These are phyloP conservation scores for Datura wrightii DNA, from an alignment of 257 asterid species.

Conservation along the genomic window DNA sequence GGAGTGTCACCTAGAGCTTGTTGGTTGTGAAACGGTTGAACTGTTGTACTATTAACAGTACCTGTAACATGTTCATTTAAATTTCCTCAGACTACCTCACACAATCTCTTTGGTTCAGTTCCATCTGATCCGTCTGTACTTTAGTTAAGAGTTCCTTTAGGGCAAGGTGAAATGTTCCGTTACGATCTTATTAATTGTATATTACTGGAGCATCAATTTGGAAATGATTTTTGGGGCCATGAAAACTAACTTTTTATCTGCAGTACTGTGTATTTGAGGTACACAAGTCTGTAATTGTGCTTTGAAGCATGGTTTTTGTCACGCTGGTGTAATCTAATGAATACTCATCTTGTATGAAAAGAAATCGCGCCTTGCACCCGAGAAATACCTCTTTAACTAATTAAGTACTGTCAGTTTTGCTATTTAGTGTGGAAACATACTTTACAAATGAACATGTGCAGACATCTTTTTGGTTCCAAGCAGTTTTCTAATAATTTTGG, in stretches of 20 bases:
- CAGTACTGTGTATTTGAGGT: background rate
- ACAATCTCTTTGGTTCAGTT: conserved; percentile 6
- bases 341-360: conserved; percentile 11
- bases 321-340: background rate
- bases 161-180: background rate
- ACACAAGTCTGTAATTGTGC: background rate
- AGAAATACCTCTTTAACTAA: background rate
- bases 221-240: background rate
- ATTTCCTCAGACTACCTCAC: background rate
- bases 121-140: background rate
- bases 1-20: background rate
- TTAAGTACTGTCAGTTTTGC: background rate
- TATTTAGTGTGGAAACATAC: background rate
- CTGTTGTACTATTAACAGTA: background rate
- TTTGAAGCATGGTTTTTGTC: conserved; percentile 12
- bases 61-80: background rate
- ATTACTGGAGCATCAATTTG: background rate
- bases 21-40: conserved; percentile 12
- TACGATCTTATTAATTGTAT: background rate
- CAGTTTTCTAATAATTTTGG: background rate
- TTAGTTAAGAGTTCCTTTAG: background rate
- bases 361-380: background rate
- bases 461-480: background rate
- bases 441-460: background rate
- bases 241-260: background rate